Conservation (phyloP, 441 rosid species). For the Breynia disticha region DNA sequence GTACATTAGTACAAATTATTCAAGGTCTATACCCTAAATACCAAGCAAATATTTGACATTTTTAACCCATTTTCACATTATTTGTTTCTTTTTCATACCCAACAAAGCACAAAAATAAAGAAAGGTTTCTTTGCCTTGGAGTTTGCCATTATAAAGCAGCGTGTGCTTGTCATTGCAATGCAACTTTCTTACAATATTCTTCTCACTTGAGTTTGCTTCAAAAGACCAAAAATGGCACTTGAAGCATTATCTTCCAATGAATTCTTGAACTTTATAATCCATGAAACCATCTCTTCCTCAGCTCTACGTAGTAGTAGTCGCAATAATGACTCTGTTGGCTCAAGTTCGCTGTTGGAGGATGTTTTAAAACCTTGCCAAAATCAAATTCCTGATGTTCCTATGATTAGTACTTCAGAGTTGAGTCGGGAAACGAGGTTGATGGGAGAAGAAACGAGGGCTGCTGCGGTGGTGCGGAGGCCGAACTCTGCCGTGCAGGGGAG, state of each 20-base stretch:
- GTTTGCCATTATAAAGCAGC: too few relatives aligned
- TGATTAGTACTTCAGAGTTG: background rate
- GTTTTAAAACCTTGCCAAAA: conserved; percentile 10
- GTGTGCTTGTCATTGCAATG: too few relatives aligned
- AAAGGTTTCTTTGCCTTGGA: too few relatives aligned
- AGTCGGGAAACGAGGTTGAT: background rate
- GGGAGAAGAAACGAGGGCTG: background rate
- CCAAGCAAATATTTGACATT: too few relatives aligned
- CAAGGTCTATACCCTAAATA: too few relatives aligned
- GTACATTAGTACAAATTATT: too few relatives aligned
- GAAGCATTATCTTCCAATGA: conserved; percentile 65
- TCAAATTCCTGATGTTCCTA: conserved; percentile 4
- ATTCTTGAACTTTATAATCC: conserved; percentile 47
- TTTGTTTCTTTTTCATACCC: too few relatives aligned
- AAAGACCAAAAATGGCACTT: conserved; percentile 41
- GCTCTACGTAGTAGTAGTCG: conserved; percentile 30
- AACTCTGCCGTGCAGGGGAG: conserved; percentile 31
- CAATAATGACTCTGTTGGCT: conserved; percentile 21
- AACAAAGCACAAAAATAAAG: too few relatives aligned
- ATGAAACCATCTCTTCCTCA: conserved; percentile 53
- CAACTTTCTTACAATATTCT: too few relatives aligned
- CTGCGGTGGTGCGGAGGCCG: conserved; percentile 9
- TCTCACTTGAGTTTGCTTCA: too few relatives aligned
- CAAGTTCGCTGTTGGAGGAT: conserved; percentile 17
- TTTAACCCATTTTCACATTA: too few relatives aligned